Base-by-base conservation (phyloP, 78 protist genomes). In the Pigoraptor vietnamica region DNA sequence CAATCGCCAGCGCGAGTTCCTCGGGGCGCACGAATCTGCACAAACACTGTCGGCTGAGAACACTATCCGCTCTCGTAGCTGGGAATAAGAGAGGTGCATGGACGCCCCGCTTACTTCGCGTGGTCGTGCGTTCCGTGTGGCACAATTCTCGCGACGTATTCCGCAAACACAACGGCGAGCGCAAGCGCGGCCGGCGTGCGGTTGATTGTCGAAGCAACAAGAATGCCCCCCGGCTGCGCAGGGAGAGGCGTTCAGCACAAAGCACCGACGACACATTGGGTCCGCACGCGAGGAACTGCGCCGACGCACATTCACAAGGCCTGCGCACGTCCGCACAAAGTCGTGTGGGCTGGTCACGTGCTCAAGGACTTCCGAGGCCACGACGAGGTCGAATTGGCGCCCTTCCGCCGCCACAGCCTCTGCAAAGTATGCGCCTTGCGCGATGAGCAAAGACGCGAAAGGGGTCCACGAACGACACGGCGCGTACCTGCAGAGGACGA, bases 131-230 rank as follows among this genome's bases (percentile, higher is more conserved):
- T 91, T 0, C 90, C 55, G 34, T 39, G 81, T 32, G 94, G 94
- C 1, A 92, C 94, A 24, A 39, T 0, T 23, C 82, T 0, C 1
- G 79, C 32, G 24, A 94, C 21, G 32, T 90, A 36, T n/a, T 94
- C 93, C 33, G 96, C 96, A 24, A 39, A 10, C n/a, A 90, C 91
- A 79, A 94, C 84, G 29, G 90, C 90, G 29, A 90, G 89, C 29
- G 83, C 32, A 83, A 35, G 92, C 32, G 96, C 92, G 48, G 0
- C 1, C 37, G 21, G 34, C 0, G 93, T 94, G 32, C 90, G 87
- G 94, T 94, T 94, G 89, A 94, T 33, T 25, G 96, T 92, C 35
- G 92, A 91, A 21, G 92, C 34, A 37, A 83, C 82, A 2, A 94
- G 90, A 0, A 21, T 88, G 86, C 24, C 6, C 35, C 9, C 10